Base-by-base conservation (phyloP, 108 stramenopile genomes). In the Epithemia pelagica region DNA sequence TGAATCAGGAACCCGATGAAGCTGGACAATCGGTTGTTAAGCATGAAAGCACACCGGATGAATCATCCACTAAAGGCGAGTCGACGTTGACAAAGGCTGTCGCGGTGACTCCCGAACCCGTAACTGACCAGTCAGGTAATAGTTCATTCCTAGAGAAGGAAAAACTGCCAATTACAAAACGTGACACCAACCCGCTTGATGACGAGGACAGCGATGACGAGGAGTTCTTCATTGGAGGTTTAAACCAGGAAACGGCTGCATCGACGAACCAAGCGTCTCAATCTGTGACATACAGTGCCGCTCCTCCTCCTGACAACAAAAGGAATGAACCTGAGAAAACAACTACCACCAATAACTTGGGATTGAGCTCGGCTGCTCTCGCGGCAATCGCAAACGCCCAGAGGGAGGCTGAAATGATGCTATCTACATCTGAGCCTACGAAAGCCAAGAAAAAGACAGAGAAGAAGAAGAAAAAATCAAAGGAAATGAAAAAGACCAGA, bases 321-420 rank as follows among this genome's bases (percentile, higher is more conserved):
- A 20, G 52, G 52, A 52, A 20, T 52, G 18, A 52, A 52, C 52
- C 52, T 19, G 20, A 20, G 52, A 7, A 5, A 61, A 21, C 28
- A 3, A 7, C 27, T 7, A 58, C 56, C 21, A 30, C 18, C 30
- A 61, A 28, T 61, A 26, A n/a, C 5, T 3, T 10, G 28, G 61
- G 15, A 28, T 26, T 84, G 33, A 84, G 79, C 31, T 65, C 68
- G 19, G 83, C 77, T 15, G 80, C 72, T 26, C 29, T 74, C 30
- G 84, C 84, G 2, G 84, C 84, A 21, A 74, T 85, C 52, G 70
- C 67, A 3, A 76, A 71, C 3, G 84, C 84, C 10, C 70, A 77
- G 61, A 25, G 69, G 52, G 75, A 81, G 61, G 84, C 84, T 3
- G 68, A 81, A 64, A 56, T 63, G 10, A 85, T 85, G 84, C 31